Evolutionary conservation across 1,139 yeast species (phyloP).

Genomic region (Arxiozyma heterogenica): DNA sequence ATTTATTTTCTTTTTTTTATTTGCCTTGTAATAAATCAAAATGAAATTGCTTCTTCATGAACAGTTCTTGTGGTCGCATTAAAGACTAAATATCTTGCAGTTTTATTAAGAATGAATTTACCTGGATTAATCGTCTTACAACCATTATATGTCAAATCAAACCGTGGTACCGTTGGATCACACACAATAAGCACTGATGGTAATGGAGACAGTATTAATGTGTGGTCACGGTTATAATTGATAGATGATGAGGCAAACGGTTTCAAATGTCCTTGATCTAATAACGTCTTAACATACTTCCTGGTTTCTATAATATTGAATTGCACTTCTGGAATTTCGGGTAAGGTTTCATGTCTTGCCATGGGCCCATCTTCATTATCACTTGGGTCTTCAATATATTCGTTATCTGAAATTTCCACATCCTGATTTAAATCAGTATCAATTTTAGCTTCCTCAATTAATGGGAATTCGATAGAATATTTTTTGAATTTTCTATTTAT

Average conservation of each 20-base stretch:
- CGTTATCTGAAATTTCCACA: not conserved
- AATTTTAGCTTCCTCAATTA: constrained; percentile 31
- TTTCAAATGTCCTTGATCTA: constrained; percentile 81
- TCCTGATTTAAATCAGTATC: not conserved
- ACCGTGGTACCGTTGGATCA: constrained; percentile 62
- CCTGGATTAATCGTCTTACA: constrained; percentile 76
- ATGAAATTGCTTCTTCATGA: not conserved
- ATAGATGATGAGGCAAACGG: constrained; percentile 65
- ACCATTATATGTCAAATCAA: constrained; percentile 72
- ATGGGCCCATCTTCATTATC: constrained; percentile 1
- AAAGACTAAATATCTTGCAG: constrained; percentile 63
- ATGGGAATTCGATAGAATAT: constrained; percentile 51
- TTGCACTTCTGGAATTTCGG: not conserved
- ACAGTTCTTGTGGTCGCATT: constrained; percentile 43
- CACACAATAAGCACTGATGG: constrained; percentile 61
- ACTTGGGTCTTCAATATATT: not conserved
- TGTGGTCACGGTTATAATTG: constrained; percentile 59
- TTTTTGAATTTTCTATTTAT: constrained; percentile 60
- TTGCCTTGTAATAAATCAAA: not conserved
- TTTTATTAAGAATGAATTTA: constrained; percentile 40
- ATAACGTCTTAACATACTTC: constrained; percentile 63
- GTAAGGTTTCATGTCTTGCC: not conserved
- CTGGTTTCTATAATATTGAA: constrained; percentile 48
- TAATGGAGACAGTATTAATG: constrained; percentile 63
- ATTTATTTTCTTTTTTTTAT: no score